Base-by-base conservation (phyloP, 495 filamentous ascomycete genomes). In the Tuber magnatum region DNA sequence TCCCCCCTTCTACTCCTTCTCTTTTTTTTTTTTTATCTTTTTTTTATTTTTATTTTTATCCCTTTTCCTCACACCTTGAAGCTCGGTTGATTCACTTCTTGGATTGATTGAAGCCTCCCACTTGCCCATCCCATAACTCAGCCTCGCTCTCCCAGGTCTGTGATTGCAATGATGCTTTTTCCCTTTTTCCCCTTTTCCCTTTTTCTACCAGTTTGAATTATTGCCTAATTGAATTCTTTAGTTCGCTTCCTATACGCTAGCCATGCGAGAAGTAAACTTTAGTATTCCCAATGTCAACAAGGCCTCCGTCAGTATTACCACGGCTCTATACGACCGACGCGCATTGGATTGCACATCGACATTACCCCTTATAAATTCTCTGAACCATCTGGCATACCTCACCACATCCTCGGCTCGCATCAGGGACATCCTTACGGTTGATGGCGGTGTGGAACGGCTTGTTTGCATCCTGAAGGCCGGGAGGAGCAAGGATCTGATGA, bases 261-360 rank as follows among this genome's bases (percentile, higher is more conserved):
- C 6, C 28, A 98, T 99, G 95, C 92, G 95, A 85, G 95, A 99
- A 89, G 93, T 97, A 86, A 99, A 99, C 84, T 99, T 98, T 86
- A 97, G 95, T 85, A 97, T 99, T 83, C 95, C 95, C 48, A 97
- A 95, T 88, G 94, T 96, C 88, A 99, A 99, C 86, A 99, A 98
- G 90, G 95, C 95, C 79, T 97, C 95, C 74, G 95, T 99, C 83
- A 94, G 95, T 80, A 99, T 99, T 86, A 98, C 95, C 78, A 97
- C 95, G 69, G 96, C 94, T 83, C 89, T 99, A 76, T 99, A 99
- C 84, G 95, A 99, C 84, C 92, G 95, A 76, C 90, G 95, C 83
- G 95, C 95, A 73, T 91, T 99, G 79, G 95, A 99, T 84, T 99
- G 95, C 86, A 98, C 95, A 76, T 99, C 95, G 35, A 98, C 95